Evolutionary conservation across 805 yeast genomes (phyloP), one percentile per base, ranked within the genome.

Genomic region (Komagataella pseudopastoris): DNA sequence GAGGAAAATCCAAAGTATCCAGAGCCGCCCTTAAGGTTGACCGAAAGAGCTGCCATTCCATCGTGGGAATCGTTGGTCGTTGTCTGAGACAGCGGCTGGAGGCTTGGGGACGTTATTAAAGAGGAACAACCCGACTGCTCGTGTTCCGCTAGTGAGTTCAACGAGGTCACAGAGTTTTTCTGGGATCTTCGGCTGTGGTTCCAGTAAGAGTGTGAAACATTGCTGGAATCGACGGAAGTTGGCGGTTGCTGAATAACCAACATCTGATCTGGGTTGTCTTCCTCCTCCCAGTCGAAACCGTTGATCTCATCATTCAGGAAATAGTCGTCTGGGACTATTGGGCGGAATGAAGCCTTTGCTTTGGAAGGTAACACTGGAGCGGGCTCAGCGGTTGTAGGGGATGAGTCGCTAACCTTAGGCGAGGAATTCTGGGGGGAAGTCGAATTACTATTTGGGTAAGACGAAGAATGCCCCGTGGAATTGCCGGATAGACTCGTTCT

Each of bases 1-100:
- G 88, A 80, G 6, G 81, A 84, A 10, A 76, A 74, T 1, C 89
- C 89, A 56, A 78, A 77, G 59, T 78, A 82, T 0, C 88, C 88
- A 46, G 60, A 50, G 22, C 60, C 56, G 23, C 80, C 76, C 49
- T 77, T 72, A 23, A 22, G 47, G 47, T 45, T 24, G 14, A 70
- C 64, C 46, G 78, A 72, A 22, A 78, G 58, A 1, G 82, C 84
- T 0, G 83, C 85, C 86, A 82, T 81, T 8, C 86, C 85, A 61
- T 82, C 86, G 49, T 67, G 61, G 56, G 62, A 45, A 14, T 30
- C 44, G 8, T 23, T 20, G 17, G 49, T 47, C 12, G 22, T 47
- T n/a, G 44, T 24, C 14, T n/a, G 39, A 36, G 44, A 47, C 3
- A 16, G 10, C 7, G 48, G 23, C 16, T 20, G 23, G 10, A 20